Base-by-base conservation (phyloP, 208 protist genomes). In the Leptomonas pyrrhocoris region DNA sequence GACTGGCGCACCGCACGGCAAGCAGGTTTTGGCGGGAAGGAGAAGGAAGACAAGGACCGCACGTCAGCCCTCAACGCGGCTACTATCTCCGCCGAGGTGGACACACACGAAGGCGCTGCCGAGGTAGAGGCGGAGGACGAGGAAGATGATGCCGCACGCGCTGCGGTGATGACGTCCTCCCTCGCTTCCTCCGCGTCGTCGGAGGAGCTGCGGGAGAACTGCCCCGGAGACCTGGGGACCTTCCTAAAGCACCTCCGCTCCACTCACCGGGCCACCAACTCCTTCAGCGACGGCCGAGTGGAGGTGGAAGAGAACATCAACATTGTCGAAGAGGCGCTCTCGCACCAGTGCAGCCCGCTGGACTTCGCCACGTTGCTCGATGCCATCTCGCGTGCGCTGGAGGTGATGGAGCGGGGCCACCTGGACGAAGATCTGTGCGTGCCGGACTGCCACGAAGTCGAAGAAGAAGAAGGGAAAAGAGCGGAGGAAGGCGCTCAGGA, bases 271-370 rank as follows among this genome's bases (percentile, higher is more conserved):
- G 48, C 64, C 64, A 77, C 72, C 18, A 5, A 21, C 64, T 53
- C 46, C 28, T 13, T 71, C 5, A 38, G 60, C 27, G 85, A 93
- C 21, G 78, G 80, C 36, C 53, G 75, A 3, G 42, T 63, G 13
- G 88, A 95, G 65, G 68, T 95, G 50, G 73, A 87, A 28, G 76
- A 81, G 40, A 93, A 91, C 62, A 64, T 95, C 9, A 19, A 54
- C 13, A 77, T 75, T 9, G 79, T 83, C 0, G 81, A 83, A 31
- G 68, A 57, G 36, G 81, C 80, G 28, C 73, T 94, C 49, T 83
- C 77, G 15, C n/a, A 28, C 0, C 36, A 69, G 21, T 88, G 91
- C 64, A 42, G 36, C n/a, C 86, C 88, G 7, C 83, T 86, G 40
- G 78, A 63, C 8, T 94, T 96, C 36, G 59, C 80, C 12, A 66